Conservation (phyloP, 345 rosid species). For the Streptanthus diversifolius region DNA sequence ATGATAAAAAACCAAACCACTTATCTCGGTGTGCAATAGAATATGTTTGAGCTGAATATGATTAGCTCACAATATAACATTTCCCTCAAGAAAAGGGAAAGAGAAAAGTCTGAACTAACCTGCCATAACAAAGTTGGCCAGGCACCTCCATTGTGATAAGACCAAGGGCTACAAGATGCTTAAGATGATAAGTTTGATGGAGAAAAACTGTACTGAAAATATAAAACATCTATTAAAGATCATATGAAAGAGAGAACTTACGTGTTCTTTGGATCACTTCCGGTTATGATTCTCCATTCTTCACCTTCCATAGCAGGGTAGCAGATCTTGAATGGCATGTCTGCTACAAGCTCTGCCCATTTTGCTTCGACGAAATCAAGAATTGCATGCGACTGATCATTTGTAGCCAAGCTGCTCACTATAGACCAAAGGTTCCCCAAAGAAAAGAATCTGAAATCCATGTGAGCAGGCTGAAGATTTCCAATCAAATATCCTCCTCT, state of each 20-base stretch:
- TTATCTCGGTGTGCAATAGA: background rate
- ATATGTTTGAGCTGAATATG: background rate
- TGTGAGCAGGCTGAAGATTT: constrained; percentile 92
- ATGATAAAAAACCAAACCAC: background rate
- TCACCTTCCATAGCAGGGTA: constrained; percentile 83
- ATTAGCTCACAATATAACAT: background rate
- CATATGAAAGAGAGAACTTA: constrained; percentile 31
- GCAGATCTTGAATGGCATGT: constrained; percentile 82
- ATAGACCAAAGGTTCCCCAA: constrained; percentile 87
- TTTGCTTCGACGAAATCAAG: constrained; percentile 77
- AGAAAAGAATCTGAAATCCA: constrained; percentile 94
- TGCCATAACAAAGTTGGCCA: constrained; percentile 98
- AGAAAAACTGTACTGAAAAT: background rate
- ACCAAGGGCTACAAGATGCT: constrained; percentile 72
- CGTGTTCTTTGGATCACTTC: constrained; percentile 96
- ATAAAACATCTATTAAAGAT: background rate
- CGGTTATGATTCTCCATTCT: constrained; percentile 84
- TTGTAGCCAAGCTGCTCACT: constrained; percentile 62
- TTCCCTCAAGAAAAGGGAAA: background rate
- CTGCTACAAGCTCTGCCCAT: constrained; percentile 80
- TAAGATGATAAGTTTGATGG: background rate
- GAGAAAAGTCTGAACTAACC: constrained; percentile 47
- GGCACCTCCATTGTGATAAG: constrained; percentile 92
- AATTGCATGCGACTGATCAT: constrained; percentile 84
- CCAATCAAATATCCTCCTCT: constrained; percentile 82